Conservation (phyloP, 176 grass and related monocot species). For the Dactylis glomerata region DNA sequence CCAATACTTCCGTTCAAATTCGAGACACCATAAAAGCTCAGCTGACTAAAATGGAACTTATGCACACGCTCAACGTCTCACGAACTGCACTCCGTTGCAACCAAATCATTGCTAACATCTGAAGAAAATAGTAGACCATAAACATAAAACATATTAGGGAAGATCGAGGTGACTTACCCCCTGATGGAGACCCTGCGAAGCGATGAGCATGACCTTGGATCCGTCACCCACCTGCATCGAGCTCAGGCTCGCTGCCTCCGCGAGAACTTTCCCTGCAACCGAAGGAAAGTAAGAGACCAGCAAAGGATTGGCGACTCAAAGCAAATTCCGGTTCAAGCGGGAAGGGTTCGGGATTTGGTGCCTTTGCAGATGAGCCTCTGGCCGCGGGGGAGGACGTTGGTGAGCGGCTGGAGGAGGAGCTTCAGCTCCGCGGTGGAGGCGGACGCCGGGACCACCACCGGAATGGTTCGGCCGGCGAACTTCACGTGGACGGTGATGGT, state of each 20-base stretch:
- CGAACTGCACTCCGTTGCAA: not conserved
- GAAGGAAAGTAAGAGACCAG: not conserved
- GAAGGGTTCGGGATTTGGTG: slow-evolving; percentile 22
- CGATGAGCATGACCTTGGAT: slow-evolving; percentile 92
- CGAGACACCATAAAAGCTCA: not conserved
- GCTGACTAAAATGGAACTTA: not conserved
- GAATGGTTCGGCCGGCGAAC: slow-evolving; percentile 80
- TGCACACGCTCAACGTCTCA: not conserved
- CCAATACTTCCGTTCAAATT: not conserved
- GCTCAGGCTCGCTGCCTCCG: slow-evolving; percentile 47
- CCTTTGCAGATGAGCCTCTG: slow-evolving; percentile 99
- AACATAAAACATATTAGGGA: not conserved
- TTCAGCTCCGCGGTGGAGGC: slow-evolving; percentile 60
- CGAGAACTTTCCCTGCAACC: slow-evolving; percentile 70
- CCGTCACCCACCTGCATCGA: slow-evolving; percentile 57
- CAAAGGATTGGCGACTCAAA: not conserved
- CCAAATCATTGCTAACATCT: not conserved
- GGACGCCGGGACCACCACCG: slow-evolving; percentile 42
- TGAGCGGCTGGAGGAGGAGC: slow-evolving; percentile 86
- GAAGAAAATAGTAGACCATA: not conserved
- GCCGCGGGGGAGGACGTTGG: slow-evolving; percentile 85
- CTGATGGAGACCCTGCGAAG: slow-evolving; percentile 87
- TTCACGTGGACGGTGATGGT: slow-evolving; percentile 73
- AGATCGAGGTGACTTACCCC: slow-evolving; percentile 54
- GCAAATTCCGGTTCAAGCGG: not conserved